Base-by-base conservation (phyloP, 306 rosid genomes). In the Vigna nakashimae region DNA sequence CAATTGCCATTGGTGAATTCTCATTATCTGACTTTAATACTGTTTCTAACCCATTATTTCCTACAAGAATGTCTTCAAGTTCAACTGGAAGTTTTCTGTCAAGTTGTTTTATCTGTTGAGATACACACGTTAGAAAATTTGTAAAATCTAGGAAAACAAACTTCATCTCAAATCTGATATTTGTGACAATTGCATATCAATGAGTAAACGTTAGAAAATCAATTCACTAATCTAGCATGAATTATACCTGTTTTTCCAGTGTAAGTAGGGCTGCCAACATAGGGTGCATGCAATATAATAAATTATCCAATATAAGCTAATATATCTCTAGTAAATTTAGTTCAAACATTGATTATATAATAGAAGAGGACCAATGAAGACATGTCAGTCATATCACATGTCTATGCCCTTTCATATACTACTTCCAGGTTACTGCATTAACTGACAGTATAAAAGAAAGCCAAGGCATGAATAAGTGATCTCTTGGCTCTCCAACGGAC, bases 101-200 rank as follows among this genome's bases (percentile, higher is more conserved):
- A 52, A 93, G 87, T 77, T 83, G 78, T 64, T 88, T 85, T 67
- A 83, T 83, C 98, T 91, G 91, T 78, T n/a, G 73, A 80, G 65
- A 15, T 67, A 38, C 69, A 74, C 71, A 58, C 46, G 48, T 78
- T 80, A 81, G 84, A 85, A 30, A 65, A 78, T 26, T 50, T 65
- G 65, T n/a, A 83, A 73, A 72, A 81, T n/a, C 38, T 51, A 65
- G 59, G 68, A 64, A 38, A 42, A 77, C 62, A 9, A 43, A 50
- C 42, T 66, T 60, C 58, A 74, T 50, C 70, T 65, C 48, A 65
- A 76, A 55, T 36, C 34, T 36, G 38, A 73, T 26, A 26, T 73
- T 62, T 62, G 48, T 40, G 67, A 65, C 55, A 64, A 63, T 43
- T 71, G 26, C 17, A 68, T 75, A 77, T 70, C 71, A 69, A 74